Base-by-base conservation (phyloP, 148 eudicot genomes). In the Diospyros kaki region DNA sequence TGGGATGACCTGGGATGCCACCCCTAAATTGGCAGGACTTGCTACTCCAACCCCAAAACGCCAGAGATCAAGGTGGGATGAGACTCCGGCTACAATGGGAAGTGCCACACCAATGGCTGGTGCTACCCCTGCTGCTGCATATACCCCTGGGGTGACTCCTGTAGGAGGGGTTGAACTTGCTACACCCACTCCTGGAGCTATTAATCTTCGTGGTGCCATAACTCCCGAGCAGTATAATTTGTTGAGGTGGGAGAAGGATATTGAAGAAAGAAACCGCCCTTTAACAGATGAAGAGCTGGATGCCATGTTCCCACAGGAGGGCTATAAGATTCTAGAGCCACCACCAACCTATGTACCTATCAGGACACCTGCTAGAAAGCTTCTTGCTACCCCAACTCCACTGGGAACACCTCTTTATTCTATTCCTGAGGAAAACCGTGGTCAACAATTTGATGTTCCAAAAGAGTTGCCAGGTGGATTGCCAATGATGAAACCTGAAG, bases 301-400 rank as follows among this genome's bases (percentile, higher is more conserved):
- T 86, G 77, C 93, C 1, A 94, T 94, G 91, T 92, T 94, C 75
- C 96, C 97, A 0, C 65, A 86, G 65, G 98, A 92, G 76, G 98
- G 98, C 17, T 94, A 94, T 60, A 90, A 86, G 91, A 81, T 94
- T 68, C 81, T 94, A 84, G 98, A 94, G 3, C 97, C 93, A 17
- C 97, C 98, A 38, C 81, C 96, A 17, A 78, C 93, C 2, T 94
- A 94, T 80, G 93, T 90, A 55, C 98, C 98, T 3, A 92, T 94
- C 58, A 82, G 96, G 68, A 94, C 98, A 38, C 98, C 98, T 48
- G 97, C 98, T 6, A 85, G 98, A 73, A 94, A 94, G 85, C 97
- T 94, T n/a, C 88, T 92, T 71, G 98, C 98, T 63, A 92, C 98
- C 0, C 98, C 98, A 9, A 94, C 97, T 71, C 98, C 97, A n/a